Evolutionary conservation across 2,329 filamentous ascomycete genomes (phyloP), one percentile per base, ranked within the genome.

Genomic region (Fusarium paranaense): DNA sequence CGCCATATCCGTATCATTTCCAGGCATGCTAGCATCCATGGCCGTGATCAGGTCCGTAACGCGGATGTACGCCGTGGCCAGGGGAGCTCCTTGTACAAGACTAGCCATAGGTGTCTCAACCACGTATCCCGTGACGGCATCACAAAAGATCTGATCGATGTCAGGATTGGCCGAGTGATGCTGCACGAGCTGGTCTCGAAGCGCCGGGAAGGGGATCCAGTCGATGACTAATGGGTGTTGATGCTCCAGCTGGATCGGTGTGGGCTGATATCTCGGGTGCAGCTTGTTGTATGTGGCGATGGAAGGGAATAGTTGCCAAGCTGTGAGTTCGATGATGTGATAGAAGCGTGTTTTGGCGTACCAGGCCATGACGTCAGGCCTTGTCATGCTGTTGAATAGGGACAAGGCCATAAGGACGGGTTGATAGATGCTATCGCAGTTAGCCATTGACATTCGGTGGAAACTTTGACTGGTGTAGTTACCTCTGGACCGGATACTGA

Each of bases 271-370:
- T 7, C 77, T 64, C 6, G 73, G 73, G 66, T 81, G 79, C 0
- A 81, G 60, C 16, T 73, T 79, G 1, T 70, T 70, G 25, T 75
- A 81, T 0, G 80, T 81, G 9, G 66, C 58, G 2, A 71, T 47
- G 2, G 78, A 81, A 6, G 80, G 80, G 20, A 72, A 81, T 1
- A 81, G 61, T 77, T 81, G 79, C 80, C 80, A 81, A 4, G 80
- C 80, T 4, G 79, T 81, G 52, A 81, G 76, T 56, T 81, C 80
- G 38, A 81, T 78, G 38, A 82, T 81, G 65, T 81, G 80, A 56
- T 69, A 81, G 69, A 81, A 81, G 6, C 80, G 75, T 2, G 80
- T 83, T 30, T 81, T 88, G 11, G 85, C 88, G 7, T 83, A 82
- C 79, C 79, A 81, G 1, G 79, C 76, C 74, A 83, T 82, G 35